Evolutionary conservation across 2,329 filamentous ascomycete species (phyloP), one percentile per base, ranked within the genome.

Genomic region (Xylariaceae sp.): DNA sequence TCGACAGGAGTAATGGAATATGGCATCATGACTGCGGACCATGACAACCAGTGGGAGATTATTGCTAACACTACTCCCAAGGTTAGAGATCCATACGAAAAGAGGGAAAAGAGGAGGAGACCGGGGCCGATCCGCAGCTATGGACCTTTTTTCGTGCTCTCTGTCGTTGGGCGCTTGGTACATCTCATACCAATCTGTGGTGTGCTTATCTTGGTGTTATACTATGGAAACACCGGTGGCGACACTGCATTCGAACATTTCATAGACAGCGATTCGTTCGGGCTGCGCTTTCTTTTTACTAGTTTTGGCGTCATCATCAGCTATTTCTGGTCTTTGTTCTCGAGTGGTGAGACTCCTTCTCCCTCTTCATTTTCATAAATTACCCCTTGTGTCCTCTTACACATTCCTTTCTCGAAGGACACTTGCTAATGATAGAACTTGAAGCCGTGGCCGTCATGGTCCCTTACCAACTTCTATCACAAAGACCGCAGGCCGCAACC

Each of bases 241-340:
- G 54, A 67, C 34, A 64, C 64, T 2, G 49, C 54, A 4, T 73
- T 72, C 25, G 67, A 72, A 44, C 52, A 48, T 1, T 72, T 72
- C 45, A 71, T 73, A 64, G 62, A 65, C 42, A 61, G 61, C 27
- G 58, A 69, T 41, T 59, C 59, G 1, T 69, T 70, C 29, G 67
- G 68, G 1, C 63, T 68, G 3, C 56, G 63, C 8, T 69, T 71
- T 27, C 51, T 73, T 11, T 70, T 72, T 45, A 67, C 69, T 1
- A 48, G 58, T 5, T 44, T 70, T 1, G 70, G 68, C 37, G 63
- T 71, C 3, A 44, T 63, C 4, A 62, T 69, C 22, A 64, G 64
- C 16, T 54, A 68, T 16, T 64, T 65, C 41, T 72, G 68, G 68
- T 59, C 57, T 3, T 57, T 58, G 2, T 64, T 71, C 44, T 65